Conservation (phyloP, 306 rosid species). For the Fragaria vesca region DNA sequence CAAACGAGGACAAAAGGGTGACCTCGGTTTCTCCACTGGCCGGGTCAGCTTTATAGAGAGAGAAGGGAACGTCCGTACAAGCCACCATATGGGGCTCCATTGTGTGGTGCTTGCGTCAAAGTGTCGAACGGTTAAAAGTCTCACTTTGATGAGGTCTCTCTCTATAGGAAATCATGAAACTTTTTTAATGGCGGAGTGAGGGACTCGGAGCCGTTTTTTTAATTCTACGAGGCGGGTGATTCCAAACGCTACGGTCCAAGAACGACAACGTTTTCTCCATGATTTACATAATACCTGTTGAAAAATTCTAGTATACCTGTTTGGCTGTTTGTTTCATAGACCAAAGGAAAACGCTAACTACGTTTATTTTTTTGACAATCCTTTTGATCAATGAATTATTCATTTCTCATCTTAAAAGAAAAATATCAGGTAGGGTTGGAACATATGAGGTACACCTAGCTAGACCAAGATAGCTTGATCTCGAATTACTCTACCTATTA, state of each 20-base stretch:
- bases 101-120: background rate
- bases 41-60: slow-evolving; percentile 10
- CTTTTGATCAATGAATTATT: no score
- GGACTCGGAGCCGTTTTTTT: background rate
- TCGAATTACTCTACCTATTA: no score
- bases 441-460: no score
- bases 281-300: background rate
- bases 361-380: no score
- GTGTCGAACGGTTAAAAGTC: background rate
- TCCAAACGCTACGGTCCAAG: background rate
- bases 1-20: slow-evolving; percentile 4
- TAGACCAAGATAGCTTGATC: no score
- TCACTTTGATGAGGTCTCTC: background rate
- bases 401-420: no score
- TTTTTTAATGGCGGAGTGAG: background rate
- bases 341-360: background rate
- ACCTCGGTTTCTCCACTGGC: slow-evolving; percentile 32
- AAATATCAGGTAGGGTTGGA: no score
- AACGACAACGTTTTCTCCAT: background rate
- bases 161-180: background rate
- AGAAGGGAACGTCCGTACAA: background rate
- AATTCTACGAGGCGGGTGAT: background rate
- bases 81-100: background rate
- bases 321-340: background rate
- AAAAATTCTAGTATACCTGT: no score